Percentiles rank a stretch among this genome's conserved stretches.
Conservation (phyloP, 129 eudicot species). For the Helichrysum umbraculigerum region DNA sequence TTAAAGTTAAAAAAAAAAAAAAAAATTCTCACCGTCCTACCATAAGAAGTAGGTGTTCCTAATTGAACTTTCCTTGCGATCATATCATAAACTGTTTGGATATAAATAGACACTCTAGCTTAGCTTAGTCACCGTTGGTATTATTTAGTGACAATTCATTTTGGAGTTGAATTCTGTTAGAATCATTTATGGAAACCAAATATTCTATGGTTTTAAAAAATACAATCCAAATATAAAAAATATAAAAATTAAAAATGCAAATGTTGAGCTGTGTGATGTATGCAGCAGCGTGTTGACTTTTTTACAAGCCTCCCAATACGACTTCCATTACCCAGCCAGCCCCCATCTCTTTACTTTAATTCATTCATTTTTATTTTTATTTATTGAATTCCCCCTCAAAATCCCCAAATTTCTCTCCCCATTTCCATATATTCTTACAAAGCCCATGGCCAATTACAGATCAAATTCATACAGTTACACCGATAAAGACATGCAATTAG, state of each 20-base stretch:
- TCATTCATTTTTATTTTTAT: too few relatives aligned
- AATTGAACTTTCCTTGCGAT: too few relatives aligned
- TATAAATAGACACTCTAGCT: too few relatives aligned
- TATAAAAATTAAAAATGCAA: neutral
- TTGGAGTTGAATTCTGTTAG: neutral
- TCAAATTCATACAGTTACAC: constrained; percentile 49
- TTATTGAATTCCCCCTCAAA: constrained; percentile 3
- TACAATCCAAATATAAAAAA: neutral
- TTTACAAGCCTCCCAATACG: constrained; percentile 35
- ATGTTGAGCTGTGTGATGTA: constrained; percentile 29
- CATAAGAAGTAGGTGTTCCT: too few relatives aligned
- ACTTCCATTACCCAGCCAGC: constrained; percentile 21
- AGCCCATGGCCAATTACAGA: constrained; percentile 58
- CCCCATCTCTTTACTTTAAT: neutral
- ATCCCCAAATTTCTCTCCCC: constrained; percentile 19
- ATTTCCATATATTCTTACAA: neutral
- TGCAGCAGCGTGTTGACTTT: constrained; percentile 29
- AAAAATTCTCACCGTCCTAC: too few relatives aligned
- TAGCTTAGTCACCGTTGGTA: too few relatives aligned
- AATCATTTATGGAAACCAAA: neutral
- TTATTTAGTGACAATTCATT: too few relatives aligned
- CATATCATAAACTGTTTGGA: too few relatives aligned
- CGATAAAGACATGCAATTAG: constrained; percentile 48
- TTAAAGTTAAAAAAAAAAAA: too few relatives aligned
- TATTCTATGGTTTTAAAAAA: neutral